Base-by-base conservation (phyloP, 2,329 filamentous ascomycete species). In the Ascochyta viciae-villosae region DNA sequence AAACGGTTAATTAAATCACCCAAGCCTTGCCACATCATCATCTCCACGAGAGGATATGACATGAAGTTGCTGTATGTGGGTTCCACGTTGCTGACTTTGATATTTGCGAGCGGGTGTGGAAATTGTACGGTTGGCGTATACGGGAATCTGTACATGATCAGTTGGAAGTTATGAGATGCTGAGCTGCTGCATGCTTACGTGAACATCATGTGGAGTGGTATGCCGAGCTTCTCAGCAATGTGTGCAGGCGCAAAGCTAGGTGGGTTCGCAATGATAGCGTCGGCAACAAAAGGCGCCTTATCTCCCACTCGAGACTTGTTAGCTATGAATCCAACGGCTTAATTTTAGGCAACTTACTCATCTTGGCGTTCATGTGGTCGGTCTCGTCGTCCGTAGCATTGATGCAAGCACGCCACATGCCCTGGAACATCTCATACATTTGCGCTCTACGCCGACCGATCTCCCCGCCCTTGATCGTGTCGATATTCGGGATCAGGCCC, bases 161-260 rank as follows among this genome's bases (percentile, higher is more conserved):
- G 60, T 27, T 10, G 4, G 64, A 67, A 70, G 47, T n/a, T 9
- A 4, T 12, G 16, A 7, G 24, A 6, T 33, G 16, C 13, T 8
- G 6, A 23, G 3, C 9, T 27, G 2, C 0, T 85, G 12, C 4
- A 24, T 83, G 57, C 87, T 72, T 80, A 90, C 55, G 92, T 96
- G 77, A 96, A 96, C 90, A 96, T 96, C 76, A 96, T 86, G 65
- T 92, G 89, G 15, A 92, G 71, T 0, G 89, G 89, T 23, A 92
- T 86, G 0, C 88, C 89, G 59, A 92, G 73, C 70, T 89, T 89
- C 75, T 92, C 88, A 1, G 89, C 89, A 58, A 89, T 84, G 66
- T 92, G 89, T 4, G 91, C 82, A 62, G 91, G 89, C 0, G 88
- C 89, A 72, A 91, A 92, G 67, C 88, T 91, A 0, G 89, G 89